phyloP scores from a whole-genome alignment of 495 filamentous ascomycete genomes.

The Tuber melanosporum region DNA sequence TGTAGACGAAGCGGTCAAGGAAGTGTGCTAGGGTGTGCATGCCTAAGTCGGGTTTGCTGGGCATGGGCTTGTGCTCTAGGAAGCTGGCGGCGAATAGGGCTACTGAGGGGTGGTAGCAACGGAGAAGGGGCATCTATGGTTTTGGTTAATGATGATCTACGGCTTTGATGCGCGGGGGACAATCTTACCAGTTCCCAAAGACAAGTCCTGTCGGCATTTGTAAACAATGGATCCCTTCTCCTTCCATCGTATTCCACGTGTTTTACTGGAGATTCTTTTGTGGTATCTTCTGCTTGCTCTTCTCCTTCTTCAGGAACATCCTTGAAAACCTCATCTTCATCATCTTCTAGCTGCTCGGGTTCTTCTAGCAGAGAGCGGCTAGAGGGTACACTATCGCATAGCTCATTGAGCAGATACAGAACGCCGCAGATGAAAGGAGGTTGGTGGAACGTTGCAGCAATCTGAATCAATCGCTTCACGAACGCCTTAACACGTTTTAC shows the following conservation, averaged over 20 bases:
- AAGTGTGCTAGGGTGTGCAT: conserved; percentile 88
- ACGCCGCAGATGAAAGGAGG: conserved; percentile 86
- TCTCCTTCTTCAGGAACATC: conserved; percentile 59
- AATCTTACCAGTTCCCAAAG: conserved; percentile 77
- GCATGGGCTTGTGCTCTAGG: conserved; percentile 58
- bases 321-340: conserved; percentile 57
- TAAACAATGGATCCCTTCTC: conserved; percentile 84
- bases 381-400: conserved; percentile 67
- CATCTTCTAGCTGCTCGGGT: conserved; percentile 63
- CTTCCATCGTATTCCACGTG: conserved; percentile 64
- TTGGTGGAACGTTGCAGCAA: conserved; percentile 73
- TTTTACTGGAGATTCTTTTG: conserved; percentile 10
- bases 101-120: conserved; percentile 93
- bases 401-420: conserved; percentile 75
- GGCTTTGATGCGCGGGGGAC: not conserved
- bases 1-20: conserved; percentile 93
- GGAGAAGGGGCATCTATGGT: conserved; percentile 58
- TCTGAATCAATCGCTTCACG: conserved; percentile 81
- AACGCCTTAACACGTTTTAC: conserved; percentile 89
- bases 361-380: conserved; percentile 66
- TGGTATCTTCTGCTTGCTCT: conserved; percentile 17
- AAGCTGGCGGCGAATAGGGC: conserved; percentile 71
- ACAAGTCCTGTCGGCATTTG: conserved; percentile 81
- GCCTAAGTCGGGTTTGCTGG: conserved; percentile 79
- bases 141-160: conserved; percentile 10